Base-by-base conservation (phyloP, 768 basidiomycete genomes). In the Pleurotus citrinopileatus region DNA sequence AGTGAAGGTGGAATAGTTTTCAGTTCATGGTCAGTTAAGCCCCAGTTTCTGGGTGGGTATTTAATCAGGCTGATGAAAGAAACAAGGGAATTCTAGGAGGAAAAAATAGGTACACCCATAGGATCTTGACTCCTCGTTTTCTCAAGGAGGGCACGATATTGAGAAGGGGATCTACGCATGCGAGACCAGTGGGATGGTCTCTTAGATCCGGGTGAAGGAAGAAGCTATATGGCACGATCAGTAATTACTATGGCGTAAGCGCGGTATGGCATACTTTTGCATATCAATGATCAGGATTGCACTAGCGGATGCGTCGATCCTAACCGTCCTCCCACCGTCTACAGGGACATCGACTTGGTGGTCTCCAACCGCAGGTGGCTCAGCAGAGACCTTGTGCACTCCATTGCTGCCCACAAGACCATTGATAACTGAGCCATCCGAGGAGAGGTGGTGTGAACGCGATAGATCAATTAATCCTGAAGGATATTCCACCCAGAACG, bases 401-500 rank as follows among this genome's bases (percentile, higher is more conserved):
- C 43, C 43, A 15, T 45, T 26, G 22, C 22, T 45, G n/a, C 22
- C 22, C 38, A 17, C 38, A 40, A 20, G 22, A 40, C 38, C 38
- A 13, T 40, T 40, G 13, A n/a, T n/a, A 20, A 20, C 22, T 40
- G 50, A 43, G 20, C 59, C 59, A 19, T 58, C n/a, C n/a, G n/a
- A n/a, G n/a, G 58, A 37, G 17, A 81, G 62, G 55, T 74, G 78
- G 28, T 62, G 63, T 8, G 73, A 70, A 40, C 84, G 78, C 15
- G 84, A 79, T 50, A 86, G 66, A 63, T 87, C 84, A 20, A 87
- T 67, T 27, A 86, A 73, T 0, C 85, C 84, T 7, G 75, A 74
- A 10, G 84, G 82, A 61, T 85, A 87, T 65, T 87, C 86, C 23
- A 84, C 80, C 86, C 85, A 87, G 65, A 84, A 87, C 10, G 72